Evolutionary conservation across 768 basidiomycete species (phyloP), one percentile per base, ranked within the genome.

Genomic region (Pluteus cervinus): DNA sequence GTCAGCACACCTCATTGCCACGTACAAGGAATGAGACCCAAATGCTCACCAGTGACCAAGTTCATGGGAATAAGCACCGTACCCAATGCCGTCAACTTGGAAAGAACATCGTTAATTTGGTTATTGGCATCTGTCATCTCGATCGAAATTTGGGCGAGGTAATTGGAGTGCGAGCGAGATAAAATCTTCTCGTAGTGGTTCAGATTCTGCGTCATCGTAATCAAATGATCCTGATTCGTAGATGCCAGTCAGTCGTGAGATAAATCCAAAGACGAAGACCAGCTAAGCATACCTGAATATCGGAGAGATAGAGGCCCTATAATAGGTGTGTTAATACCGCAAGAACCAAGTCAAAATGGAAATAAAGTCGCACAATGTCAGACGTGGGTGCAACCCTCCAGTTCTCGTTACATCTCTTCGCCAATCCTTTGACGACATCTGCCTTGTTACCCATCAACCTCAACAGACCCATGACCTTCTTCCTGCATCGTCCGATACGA

Each of bases 101-200:
- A 90, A 4, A 98, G 77, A 2, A 99, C 96, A 55, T 98, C 92
- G 63, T 99, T 99, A 67, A 98, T 99, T 66, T 98, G 92, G 60
- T 99, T 99, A 65, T 99, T 99, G 28, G 96, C 96, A 52, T 97
- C 93, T 24, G 91, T 94, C 94, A 98, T 99, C 68, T 98, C 96
- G 62, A 99, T 98, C 29, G 92, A 96, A 50, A 99, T 99, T 54
- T 98, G 96, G 1, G 96, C 96, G 35, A 99, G 82, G 64, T 99
- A 99, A 57, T 99, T 99, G 24, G 93, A 97, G 61, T 99, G 96
- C 26, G 94, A 97, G 26, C 96, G 83, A 4, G 94, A 98, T 7
- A 99, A 72, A 54, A 99, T 98, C 71, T 98, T 99, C 58, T 99
- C 96, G 68, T 98, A 99, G 62, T 98, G 96, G 57, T 98, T 99